Evolutionary conservation across 768 basidiomycete genomes (phyloP), one percentile per base, ranked within the genome.

Genomic region (Crucibulum laeve): DNA sequence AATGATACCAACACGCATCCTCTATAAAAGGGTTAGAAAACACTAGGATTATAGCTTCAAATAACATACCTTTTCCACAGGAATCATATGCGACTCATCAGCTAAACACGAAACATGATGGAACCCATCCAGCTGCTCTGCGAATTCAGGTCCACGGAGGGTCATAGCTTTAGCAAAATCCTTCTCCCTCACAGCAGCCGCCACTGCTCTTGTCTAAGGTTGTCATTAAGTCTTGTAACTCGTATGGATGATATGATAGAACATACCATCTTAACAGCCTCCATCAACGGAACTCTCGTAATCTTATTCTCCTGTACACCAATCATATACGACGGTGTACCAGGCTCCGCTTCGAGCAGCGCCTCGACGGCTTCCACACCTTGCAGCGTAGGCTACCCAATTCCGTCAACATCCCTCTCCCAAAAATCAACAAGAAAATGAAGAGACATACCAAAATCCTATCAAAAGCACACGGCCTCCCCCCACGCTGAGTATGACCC

Each of bases 281-380:
- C 89, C 74, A 96, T 77, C 34, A 99, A 69, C 11, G 92, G 91
- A 6, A 94, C 84, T 21, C 91, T 80, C 5, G 77, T 92, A 52
- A 99, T 90, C 69, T 95, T 95, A 70, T 96, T 97, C 68, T 97
- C 94, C 50, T 80, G 79, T 28, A 96, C 74, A 18, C 96, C 94
- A 56, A 99, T 98, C 87, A 99, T 95, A 60, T 94, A 97, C 0
- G 92, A 95, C 4, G 95, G 95, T 0, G 88, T 91, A 15, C 87
- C 80, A 4, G 94, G 91, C 0, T 80, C 87, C 0, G 95, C 79
- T 53, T 86, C 82, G 4, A 98, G 70, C 21, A 98, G 71, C 2
- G 91, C 87, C 41, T 92, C 79, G 38, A 98, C 87, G 1, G 96
- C 95, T 57, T 96, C 89, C 23, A 92, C 77, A 41, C 92, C 94